A percentile compares a stretch with the other conserved stretches of the same genome.
These are phyloP conservation scores for Beauveria bassiana DNA, from an alignment of 2,329 filamentous ascomycete species.

Conservation along the genomic window DNA sequence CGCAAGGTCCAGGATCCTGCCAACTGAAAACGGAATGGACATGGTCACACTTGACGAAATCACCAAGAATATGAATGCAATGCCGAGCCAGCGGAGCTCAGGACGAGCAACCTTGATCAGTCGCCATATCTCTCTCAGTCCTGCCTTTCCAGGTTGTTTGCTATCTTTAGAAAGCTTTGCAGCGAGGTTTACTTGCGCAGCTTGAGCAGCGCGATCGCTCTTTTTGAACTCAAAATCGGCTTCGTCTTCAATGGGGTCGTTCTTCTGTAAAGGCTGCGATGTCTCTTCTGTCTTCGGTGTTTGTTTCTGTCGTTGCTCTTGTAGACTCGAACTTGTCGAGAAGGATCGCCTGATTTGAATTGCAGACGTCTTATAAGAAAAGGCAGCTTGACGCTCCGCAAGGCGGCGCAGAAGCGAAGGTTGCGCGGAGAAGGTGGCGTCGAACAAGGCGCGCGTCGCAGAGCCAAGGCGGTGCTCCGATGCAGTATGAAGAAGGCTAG, in stretches of 20 bases:
- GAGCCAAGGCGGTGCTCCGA: not conserved
- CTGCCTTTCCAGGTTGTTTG: constrained; percentile 48
- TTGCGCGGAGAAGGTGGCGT: not conserved
- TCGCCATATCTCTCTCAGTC: constrained; percentile 71
- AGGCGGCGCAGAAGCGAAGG: not conserved
- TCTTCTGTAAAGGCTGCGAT: constrained; percentile 24
- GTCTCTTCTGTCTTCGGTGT: constrained; percentile 16
- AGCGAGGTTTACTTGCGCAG: constrained; percentile 80
- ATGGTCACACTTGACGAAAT: constrained; percentile 90
- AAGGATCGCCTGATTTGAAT: not conserved
- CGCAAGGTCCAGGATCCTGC: constrained; percentile 87
- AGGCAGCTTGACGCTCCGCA: not conserved
- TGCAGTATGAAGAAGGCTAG: not conserved
- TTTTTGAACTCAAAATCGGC: constrained; percentile 45
- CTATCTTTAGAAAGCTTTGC: constrained; percentile 83
- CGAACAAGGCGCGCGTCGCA: not conserved
- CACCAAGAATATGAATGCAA: constrained; percentile 79
- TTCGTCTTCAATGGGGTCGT: constrained; percentile 28
- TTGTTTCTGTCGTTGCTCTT: constrained; percentile 10
- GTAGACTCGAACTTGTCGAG: not conserved
- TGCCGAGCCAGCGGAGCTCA: constrained; percentile 66
- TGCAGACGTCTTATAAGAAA: not conserved
- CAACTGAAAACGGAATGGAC: constrained; percentile 94
- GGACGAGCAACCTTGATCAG: constrained; percentile 83
- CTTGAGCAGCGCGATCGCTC: constrained; percentile 78